Evolutionary conservation across 768 basidiomycete species (phyloP), one percentile per base, ranked within the genome.

Genomic region (Cyathus striatus): DNA sequence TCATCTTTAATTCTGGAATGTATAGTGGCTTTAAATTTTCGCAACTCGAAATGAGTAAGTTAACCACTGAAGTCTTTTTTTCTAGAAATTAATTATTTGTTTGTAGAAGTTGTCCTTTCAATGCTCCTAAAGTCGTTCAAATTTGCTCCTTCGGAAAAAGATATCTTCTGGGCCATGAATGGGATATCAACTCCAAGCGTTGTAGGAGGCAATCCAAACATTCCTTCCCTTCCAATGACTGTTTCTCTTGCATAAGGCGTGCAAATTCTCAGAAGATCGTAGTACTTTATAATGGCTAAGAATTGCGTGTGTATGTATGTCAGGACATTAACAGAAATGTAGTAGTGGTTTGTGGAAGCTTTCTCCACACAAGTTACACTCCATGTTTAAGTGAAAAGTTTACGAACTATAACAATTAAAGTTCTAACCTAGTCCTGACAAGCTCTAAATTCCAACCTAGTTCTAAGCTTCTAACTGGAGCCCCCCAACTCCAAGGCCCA

Each of bases 11-110:
- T 26, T 40, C 2, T 26, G 21, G 7, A 40, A 17, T 10, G 3
- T 23, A 9, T 23, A 44, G 43, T 6, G 43, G 43, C 13, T 44
- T 44, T 26, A 44, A 44, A 20, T 44, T 49, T 38, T 49, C 50
- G 2, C 50, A 52, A 26, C 42, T 49, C 3, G 50, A 52, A 25
- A 52, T 52, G 50, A 52, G 50, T 49, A 22, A 34, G 48, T 45
- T 23, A 25, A 22, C 10, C 20, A 17, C 14, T 10, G n/a, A 14
- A 10, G 21, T 12, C 34, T 20, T 22, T 20, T 9, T n/a, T 34
- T 43, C 16, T n/a, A 25, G 10, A 35, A 9, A 22, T 9, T 7
- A 6, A 21, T 17, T 14, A 35, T 17, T 36, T 2, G 32, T 32
- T 9, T 22, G 9, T 20, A 25, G 26, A 39, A 23, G 4, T 25